A percentile compares a stretch with the other conserved stretches of the same genome.
phyloP scores from a whole-genome alignment of 345 rosid species.

The Hibiscus syriacus region DNA sequence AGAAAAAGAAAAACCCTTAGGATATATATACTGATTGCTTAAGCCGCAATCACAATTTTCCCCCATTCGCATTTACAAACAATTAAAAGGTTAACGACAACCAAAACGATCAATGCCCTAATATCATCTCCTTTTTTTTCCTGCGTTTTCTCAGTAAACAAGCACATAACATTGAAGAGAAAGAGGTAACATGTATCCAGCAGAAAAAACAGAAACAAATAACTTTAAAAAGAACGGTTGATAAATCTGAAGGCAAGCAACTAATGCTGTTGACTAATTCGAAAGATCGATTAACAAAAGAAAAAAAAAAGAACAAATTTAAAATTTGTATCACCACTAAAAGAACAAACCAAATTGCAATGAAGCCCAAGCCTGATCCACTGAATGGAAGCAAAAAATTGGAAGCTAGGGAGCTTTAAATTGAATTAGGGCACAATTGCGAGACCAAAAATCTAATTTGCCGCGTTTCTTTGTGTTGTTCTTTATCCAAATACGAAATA shows the following conservation, averaged over 20 bases:
- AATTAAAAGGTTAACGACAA: neutral
- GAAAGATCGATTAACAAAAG: neutral
- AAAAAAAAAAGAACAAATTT: neutral
- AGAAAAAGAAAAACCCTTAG: neutral
- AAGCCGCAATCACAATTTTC: neutral
- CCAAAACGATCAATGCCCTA: neutral
- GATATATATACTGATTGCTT: neutral
- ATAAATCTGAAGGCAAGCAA: slow-evolving; percentile 5
- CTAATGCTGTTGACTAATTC: neutral
- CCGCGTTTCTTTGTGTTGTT: neutral
- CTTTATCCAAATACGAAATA: neutral
- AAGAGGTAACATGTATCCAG: neutral
- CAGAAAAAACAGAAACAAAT: neutral
- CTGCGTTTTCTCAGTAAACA: neutral
- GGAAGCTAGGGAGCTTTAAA: neutral
- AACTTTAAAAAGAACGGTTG: neutral
- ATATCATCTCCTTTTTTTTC: neutral
- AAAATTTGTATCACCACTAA: slow-evolving; percentile 7
- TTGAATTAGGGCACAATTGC: neutral
- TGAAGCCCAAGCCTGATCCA: slow-evolving; percentile 11
- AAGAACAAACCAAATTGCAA: neutral
- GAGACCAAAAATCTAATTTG: neutral
- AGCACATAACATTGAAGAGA: neutral
- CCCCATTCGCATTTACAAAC: neutral
- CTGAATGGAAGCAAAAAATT: neutral